Conservation (phyloP, 2,329 filamentous ascomycete species). For the Pseudocercospora crystallina region DNA sequence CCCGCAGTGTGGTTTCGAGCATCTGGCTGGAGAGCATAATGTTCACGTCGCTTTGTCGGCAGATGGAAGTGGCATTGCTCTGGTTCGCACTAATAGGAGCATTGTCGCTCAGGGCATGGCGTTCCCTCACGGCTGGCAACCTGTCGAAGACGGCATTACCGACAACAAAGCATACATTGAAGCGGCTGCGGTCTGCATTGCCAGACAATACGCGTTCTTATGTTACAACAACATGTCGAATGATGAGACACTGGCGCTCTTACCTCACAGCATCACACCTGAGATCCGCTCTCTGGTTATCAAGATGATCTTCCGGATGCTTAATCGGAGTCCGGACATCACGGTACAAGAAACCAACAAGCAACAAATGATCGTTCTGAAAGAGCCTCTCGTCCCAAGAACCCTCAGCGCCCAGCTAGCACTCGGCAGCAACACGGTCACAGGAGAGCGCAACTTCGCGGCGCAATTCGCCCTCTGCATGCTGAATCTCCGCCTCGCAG, state of each 20-base stretch:
- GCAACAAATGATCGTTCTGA: slow-evolving; percentile 58
- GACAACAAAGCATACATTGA: slow-evolving; percentile 30
- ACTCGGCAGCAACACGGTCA: slow-evolving; percentile 68
- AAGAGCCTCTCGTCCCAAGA: slow-evolving; percentile 70
- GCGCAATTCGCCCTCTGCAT: slow-evolving; percentile 74
- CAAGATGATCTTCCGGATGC: slow-evolving; percentile 64
- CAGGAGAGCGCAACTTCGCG: slow-evolving; percentile 60
- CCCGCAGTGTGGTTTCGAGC: slow-evolving; percentile 75
- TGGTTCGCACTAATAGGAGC: slow-evolving; percentile 44
- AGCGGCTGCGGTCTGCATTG: slow-evolving; percentile 34
- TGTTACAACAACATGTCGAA: slow-evolving; percentile 46
- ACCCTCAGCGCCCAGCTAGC: slow-evolving; percentile 78
- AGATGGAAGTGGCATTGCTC: slow-evolving; percentile 48
- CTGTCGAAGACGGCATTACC: slow-evolving; percentile 28
- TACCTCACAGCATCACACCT: slow-evolving; percentile 46
- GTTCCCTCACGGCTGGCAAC: slow-evolving; percentile 32
- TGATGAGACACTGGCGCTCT: slow-evolving; percentile 50
- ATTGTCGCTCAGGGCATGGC: slow-evolving; percentile 35
- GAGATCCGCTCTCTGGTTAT: slow-evolving; percentile 64
- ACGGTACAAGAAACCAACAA: slow-evolving; percentile 66
- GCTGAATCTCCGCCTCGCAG: slow-evolving; percentile 69
- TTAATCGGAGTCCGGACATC: slow-evolving; percentile 77
- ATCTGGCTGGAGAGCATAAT: slow-evolving; percentile 59
- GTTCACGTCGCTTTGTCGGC: slow-evolving; percentile 49
- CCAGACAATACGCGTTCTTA: slow-evolving; percentile 34